Evolutionary conservation across 164 flowering plant species (phyloP).

Genomic region (Magnolia officinalis): DNA sequence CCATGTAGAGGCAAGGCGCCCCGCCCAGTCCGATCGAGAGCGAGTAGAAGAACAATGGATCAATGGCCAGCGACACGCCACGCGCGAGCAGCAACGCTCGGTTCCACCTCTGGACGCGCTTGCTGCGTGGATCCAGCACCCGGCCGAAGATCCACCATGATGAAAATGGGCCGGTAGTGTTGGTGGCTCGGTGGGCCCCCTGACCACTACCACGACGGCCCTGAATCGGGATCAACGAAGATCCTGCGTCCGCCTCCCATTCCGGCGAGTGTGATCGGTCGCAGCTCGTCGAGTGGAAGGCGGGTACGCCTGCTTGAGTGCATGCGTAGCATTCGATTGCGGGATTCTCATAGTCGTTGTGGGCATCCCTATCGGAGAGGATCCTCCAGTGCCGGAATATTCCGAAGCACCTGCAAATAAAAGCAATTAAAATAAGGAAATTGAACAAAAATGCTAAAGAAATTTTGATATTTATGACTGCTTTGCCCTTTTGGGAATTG

Average conservation of each 20-base stretch:
- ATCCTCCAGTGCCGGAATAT: neutral
- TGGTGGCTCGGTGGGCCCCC: constrained; percentile 3
- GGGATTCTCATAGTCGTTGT: constrained; percentile 3
- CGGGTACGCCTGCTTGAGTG: constrained; percentile 85
- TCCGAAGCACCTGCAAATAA: constrained; percentile 8
- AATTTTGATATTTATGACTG: neutral
- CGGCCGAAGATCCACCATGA: neutral
- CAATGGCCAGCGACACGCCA: constrained; percentile 78
- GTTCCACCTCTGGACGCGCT: constrained; percentile 70
- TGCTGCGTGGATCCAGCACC: constrained; percentile 86
- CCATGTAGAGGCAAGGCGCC: constrained; percentile 79
- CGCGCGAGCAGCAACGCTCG: constrained; percentile 66
- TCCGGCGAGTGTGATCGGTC: constrained; percentile 66
- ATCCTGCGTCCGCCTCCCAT: constrained; percentile 94
- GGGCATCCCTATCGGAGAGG: neutral
- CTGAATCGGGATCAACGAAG: constrained; percentile 64
- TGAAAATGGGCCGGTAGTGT: neutral
- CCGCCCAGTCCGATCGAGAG: constrained; percentile 70
- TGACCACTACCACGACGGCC: constrained; percentile 13
- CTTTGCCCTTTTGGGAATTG: neutral
- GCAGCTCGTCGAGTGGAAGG: constrained; percentile 94
- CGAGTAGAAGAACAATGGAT: constrained; percentile 84
- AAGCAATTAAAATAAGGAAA: neutral
- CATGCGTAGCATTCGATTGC: constrained; percentile 87
- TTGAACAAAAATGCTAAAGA: neutral